phyloP scores from a whole-genome alignment of 2,329 filamentous ascomycete genomes.

The Botrytis elliptica region DNA sequence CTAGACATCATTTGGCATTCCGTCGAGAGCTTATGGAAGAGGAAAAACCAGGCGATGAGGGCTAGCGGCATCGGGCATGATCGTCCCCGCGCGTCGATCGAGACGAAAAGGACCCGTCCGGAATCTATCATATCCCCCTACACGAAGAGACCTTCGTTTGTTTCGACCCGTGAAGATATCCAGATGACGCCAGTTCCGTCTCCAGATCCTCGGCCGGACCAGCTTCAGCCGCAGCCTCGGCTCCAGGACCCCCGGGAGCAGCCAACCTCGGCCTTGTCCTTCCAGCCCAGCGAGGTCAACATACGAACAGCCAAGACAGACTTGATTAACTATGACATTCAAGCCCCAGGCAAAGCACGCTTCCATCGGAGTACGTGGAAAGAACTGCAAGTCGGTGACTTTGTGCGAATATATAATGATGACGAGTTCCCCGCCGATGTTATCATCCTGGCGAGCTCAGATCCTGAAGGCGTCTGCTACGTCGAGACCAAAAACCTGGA shows the following conservation, averaged over 20 bases:
- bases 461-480: slow-evolving; percentile 91
- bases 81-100: too few relatives aligned
- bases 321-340: slow-evolving; percentile 70
- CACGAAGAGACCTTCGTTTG: slow-evolving; percentile 50
- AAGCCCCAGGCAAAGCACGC: slow-evolving; percentile 66
- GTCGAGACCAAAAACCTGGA: slow-evolving; percentile 98
- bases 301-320: slow-evolving; percentile 23
- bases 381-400: slow-evolving; percentile 90
- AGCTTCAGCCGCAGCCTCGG: neutral
- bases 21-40: slow-evolving; percentile 29
- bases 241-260: slow-evolving; percentile 31
- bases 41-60: slow-evolving; percentile 22
- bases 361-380: slow-evolving; percentile 98
- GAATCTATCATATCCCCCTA: too few relatives aligned
- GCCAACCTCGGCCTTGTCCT: slow-evolving; percentile 41
- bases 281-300: slow-evolving; percentile 41
- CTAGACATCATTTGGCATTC: slow-evolving; percentile 20
- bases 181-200: slow-evolving; percentile 96
- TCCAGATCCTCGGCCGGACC: slow-evolving; percentile 55
- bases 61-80: too few relatives aligned
- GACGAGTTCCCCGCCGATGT: slow-evolving; percentile 94
- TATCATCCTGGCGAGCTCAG: slow-evolving; percentile 88
- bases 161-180: slow-evolving; percentile 70
- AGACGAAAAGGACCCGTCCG: too few relatives aligned
- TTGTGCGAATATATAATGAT: slow-evolving; percentile 92